A percentile compares a stretch with the other conserved stretches of the same genome.
Conservation (phyloP, 1,139 yeast genomes). For the Debaryomyces coudertii region DNA sequence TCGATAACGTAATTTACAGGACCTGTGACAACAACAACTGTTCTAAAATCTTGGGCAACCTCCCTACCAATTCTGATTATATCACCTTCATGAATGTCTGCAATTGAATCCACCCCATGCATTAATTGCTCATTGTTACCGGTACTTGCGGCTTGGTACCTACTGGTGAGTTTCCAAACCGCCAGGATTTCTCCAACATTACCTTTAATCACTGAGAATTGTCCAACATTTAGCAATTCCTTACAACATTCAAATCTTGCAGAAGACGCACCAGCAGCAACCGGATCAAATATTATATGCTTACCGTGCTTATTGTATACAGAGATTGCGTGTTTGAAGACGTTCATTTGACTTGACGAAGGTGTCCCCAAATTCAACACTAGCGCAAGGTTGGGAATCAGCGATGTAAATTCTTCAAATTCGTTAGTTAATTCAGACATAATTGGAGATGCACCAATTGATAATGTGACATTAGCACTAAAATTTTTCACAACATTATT, state of each 20-base stretch:
- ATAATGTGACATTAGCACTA: constrained; percentile 86
- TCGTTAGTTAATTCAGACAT: constrained; percentile 84
- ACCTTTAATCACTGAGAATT: constrained; percentile 77
- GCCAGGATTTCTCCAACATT: constrained; percentile 80
- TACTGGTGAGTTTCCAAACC: constrained; percentile 36
- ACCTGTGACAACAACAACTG: constrained; percentile 75
- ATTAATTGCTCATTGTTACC: constrained; percentile 41
- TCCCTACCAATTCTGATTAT: constrained; percentile 45
- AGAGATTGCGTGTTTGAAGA: constrained; percentile 55
- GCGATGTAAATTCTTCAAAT: constrained; percentile 63
- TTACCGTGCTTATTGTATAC: constrained; percentile 60
- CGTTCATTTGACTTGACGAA: constrained; percentile 41
- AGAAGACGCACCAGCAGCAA: constrained; percentile 83
- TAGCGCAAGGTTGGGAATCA: constrained; percentile 55
- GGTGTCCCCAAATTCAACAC: constrained; percentile 83
- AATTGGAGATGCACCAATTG: constrained; percentile 85
- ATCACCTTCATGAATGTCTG: constrained; percentile 32
- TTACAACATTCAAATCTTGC: constrained; percentile 56
- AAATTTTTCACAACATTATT: constrained; percentile 88
- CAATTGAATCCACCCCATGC: constrained; percentile 77
- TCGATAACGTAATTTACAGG: constrained; percentile 32
- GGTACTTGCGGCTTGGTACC: constrained; percentile 35
- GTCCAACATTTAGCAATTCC: constrained; percentile 57
- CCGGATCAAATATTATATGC: constrained; percentile 86
- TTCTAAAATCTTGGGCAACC: constrained; percentile 57